Evolutionary conservation across 148 eudicot species (phyloP).

Genomic region (Vaccinium darrowii): DNA sequence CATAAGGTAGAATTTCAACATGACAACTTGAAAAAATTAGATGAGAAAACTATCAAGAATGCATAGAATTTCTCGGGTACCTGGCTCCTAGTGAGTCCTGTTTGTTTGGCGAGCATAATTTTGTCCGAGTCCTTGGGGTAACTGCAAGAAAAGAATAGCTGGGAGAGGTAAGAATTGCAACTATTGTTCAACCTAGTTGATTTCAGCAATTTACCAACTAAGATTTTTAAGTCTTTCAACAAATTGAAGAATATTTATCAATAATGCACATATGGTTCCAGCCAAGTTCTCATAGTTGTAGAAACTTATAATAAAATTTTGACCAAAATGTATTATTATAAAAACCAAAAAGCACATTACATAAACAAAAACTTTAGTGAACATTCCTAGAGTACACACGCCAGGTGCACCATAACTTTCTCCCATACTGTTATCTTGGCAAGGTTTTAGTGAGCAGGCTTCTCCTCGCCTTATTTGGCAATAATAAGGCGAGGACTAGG

Average conservation of each 20-base stretch:
- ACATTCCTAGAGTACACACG: neutral
- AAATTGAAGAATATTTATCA: too few species aligned
- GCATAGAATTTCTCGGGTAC: constrained; percentile 22
- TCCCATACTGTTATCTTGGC: neutral
- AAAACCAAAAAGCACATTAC: neutral
- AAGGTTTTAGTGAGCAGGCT: neutral
- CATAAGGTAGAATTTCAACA: neutral
- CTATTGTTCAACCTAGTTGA: neutral
- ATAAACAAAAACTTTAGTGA: neutral
- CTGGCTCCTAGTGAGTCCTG: constrained; percentile 80
- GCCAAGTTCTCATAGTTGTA: neutral
- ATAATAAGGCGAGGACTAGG: neutral
- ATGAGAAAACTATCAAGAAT: neutral
- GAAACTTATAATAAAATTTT: neutral
- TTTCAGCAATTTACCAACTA: neutral
- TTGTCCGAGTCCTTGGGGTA: constrained; percentile 84
- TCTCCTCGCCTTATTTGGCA: too few species aligned
- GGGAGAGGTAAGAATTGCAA: neutral
- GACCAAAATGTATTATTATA: neutral
- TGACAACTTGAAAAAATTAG: neutral
- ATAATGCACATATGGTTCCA: neutral
- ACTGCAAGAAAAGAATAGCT: constrained; percentile 26
- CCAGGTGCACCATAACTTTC: neutral
- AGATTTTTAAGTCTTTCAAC: neutral
- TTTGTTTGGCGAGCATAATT: constrained; percentile 64